phyloP scores from a whole-genome alignment of 1,139 yeast genomes.

The Blastobotrys capitulatus region DNA sequence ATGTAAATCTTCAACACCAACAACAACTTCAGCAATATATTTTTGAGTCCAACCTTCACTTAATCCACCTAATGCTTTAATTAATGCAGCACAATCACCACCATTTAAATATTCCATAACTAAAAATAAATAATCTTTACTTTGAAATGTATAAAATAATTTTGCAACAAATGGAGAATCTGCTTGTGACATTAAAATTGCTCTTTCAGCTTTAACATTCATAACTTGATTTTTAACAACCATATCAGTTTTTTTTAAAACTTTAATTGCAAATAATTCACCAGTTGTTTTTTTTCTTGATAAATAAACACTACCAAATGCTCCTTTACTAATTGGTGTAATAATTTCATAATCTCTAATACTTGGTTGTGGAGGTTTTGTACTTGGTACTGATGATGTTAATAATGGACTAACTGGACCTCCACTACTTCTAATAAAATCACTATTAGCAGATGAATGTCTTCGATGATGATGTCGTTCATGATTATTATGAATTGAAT shows the following conservation, averaged over 20 bases:
- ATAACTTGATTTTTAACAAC: conserved; percentile 93
- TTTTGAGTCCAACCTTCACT: conserved; percentile 76
- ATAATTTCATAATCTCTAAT: conserved; percentile 85
- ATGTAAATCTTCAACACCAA: conserved; percentile 88
- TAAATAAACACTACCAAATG: conserved; percentile 91
- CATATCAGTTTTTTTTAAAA: conserved; percentile 92
- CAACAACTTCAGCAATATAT: conserved; percentile 84
- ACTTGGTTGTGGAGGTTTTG: conserved; percentile 48
- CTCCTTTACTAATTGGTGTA: conserved; percentile 94
- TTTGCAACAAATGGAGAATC: conserved; percentile 94
- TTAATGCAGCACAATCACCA: conserved; percentile 88
- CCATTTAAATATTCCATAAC: conserved; percentile 97
- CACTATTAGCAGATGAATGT: conserved; percentile 26
- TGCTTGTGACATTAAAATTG: conserved; percentile 95
- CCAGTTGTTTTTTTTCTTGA: conserved; percentile 83
- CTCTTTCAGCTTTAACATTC: conserved; percentile 90
- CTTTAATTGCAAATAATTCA: conserved; percentile 93
- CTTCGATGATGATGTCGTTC: conserved; percentile 21
- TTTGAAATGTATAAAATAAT: conserved; percentile 83
- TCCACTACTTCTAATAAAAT: conserved; percentile 24
- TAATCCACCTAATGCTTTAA: conserved; percentile 77
- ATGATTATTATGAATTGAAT: conserved; percentile 13
- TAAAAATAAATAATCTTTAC: conserved; percentile 75
- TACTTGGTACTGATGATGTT: conserved; percentile 50
- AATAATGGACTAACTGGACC: conserved; percentile 80